Base-by-base conservation (phyloP, 495 filamentous ascomycete genomes). In the Daldinia bambusicola region DNA sequence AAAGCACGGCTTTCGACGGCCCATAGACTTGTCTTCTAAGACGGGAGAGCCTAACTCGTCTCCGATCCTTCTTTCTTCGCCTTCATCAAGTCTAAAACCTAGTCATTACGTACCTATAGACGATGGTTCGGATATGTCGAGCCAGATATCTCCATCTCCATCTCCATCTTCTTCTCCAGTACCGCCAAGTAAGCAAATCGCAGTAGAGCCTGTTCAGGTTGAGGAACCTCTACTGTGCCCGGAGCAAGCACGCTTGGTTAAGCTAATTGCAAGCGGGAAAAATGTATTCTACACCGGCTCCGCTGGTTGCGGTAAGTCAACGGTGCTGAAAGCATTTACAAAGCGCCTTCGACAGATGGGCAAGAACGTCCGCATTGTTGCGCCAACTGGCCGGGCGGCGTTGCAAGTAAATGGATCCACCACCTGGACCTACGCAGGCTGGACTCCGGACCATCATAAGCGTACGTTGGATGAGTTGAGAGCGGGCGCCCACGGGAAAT, bases 281-380 rank as follows among this genome's bases (percentile, higher is more conserved):
- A 90, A 90, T 55, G 84, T 89, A 8, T 90, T 89, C 72, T 89
- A 86, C 69, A 89, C 88, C 0, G 88, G 88, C 9, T 85, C 86
- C 0, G 88, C 88, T 4, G 88, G 88, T 1, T 85, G 80, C 43
- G 88, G 88, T 26, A 90, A 90, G 67, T 88, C 85, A 0, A 87
- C 84, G 0, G 87, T 88, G 0, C 69, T 90, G 1, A 83, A 83
- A 63, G 80, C 79, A 9, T 84, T 87, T 59, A 78, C 78, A 6
- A 74, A 67, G 26, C 72, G 76, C 1, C 78, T 88, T 1, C 62
- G 62, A 30, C 70, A 58, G 0, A 66, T 55, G 72, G 79, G 77
- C 0, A 74, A 70, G 36, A 68, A 26, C 0, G 86, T 89, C n/a
- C 63, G 81, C 26, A 84, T 89, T 41, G 63, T 87, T 18, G 85